phyloP scores from a whole-genome alignment of 768 basidiomycete species.

The Sarcodon aspratus region DNA sequence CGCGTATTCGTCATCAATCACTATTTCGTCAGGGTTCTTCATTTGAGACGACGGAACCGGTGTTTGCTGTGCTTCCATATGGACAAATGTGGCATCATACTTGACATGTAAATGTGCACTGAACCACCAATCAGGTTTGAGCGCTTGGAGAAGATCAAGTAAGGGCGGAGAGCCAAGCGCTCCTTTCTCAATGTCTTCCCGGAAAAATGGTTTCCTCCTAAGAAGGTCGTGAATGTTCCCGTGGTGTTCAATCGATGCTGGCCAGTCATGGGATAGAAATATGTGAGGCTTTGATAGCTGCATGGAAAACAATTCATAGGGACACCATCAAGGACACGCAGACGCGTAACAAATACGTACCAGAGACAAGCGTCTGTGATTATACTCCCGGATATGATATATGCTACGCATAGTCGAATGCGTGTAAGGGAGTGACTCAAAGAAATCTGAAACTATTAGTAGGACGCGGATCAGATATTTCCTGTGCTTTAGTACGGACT shows the following conservation, averaged over 20 bases:
- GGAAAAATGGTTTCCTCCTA: conserved; percentile 69
- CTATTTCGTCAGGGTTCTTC: conserved; percentile 27
- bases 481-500: conserved; percentile 28
- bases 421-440: conserved; percentile 78
- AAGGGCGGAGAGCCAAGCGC: conserved; percentile 81
- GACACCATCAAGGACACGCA: not conserved
- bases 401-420: conserved; percentile 62
- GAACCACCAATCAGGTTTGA: conserved; percentile 87
- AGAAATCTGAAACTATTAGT: conserved; percentile 40
- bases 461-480: no score
- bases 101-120: conserved; percentile 83
- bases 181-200: conserved; percentile 53
- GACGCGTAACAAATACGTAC: conserved; percentile 23
- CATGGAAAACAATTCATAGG: not conserved
- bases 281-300: conserved; percentile 56
- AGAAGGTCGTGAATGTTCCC: conserved; percentile 61
- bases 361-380: conserved; percentile 65
- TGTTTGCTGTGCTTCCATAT: conserved; percentile 13
- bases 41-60: conserved; percentile 1
- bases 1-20: conserved; percentile 23
- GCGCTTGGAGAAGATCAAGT: conserved; percentile 57
- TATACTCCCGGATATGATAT: conserved; percentile 87
- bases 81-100: conserved; percentile 61
- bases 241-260: conserved; percentile 69
- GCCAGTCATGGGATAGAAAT: conserved; percentile 98